Evolutionary conservation across 2,329 filamentous ascomycete genomes (phyloP).

Genomic region (Colletotrichum sojae): DNA sequence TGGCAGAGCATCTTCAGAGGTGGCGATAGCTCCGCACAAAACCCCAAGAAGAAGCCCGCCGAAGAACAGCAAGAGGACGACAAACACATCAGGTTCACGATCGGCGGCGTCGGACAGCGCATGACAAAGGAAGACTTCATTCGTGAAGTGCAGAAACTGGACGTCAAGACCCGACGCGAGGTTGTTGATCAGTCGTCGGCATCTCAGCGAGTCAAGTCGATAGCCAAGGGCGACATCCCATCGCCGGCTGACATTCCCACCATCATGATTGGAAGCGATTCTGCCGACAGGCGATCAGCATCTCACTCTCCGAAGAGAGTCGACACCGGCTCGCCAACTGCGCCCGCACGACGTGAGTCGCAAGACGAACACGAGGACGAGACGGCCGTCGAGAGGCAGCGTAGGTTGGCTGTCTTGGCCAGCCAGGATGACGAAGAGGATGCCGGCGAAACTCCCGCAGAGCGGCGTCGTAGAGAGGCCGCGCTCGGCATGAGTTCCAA

Average conservation of each 20-base stretch:
- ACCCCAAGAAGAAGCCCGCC: conserved; percentile 58
- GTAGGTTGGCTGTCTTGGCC: conserved; percentile 70
- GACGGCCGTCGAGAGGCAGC: conserved; percentile 78
- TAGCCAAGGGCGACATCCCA: conserved; percentile 60
- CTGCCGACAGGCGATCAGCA: conserved; percentile 19
- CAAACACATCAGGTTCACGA: conserved; percentile 81
- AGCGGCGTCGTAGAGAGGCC: conserved; percentile 80
- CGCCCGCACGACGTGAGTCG: conserved; percentile 18
- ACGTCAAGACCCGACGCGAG: conserved; percentile 73
- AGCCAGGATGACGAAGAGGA: conserved; percentile 57
- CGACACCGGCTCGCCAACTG: conserved; percentile 2
- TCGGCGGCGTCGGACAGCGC: conserved; percentile 78
- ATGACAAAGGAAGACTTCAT: conserved; percentile 89
- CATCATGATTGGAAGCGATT: conserved; percentile 24
- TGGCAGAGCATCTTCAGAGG: conserved; percentile 67
- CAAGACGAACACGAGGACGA: conserved; percentile 61
- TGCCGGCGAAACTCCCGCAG: conserved; percentile 80
- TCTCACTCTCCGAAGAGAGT: conserved; percentile 22
- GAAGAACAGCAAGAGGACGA: conserved; percentile 74
- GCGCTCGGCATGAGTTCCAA: conserved; percentile 73
- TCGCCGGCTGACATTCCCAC: conserved; percentile 26
- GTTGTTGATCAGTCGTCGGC: conserved; percentile 67
- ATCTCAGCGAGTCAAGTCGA: conserved; percentile 62
- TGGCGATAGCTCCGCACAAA: conserved; percentile 48
- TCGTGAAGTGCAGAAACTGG: conserved; percentile 78